phyloP scores from a whole-genome alignment of 78 protist genomes.

The Goniomonas avonlea region DNA sequence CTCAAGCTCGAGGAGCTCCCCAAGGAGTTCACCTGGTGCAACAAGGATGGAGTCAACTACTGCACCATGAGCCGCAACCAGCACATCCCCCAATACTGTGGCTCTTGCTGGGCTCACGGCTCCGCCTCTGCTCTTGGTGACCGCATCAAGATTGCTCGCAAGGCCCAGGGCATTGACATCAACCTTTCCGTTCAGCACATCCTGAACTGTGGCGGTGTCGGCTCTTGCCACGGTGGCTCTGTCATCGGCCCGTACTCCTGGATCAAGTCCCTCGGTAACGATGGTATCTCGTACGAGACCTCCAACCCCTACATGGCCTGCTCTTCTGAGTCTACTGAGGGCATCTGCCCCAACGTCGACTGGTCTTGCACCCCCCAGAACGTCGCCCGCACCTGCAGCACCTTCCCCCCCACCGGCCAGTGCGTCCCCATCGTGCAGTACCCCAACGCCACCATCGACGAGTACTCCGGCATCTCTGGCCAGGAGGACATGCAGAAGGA shows the following conservation, averaged over 20 bases:
- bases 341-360: constrained; percentile 47
- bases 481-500: constrained; percentile 39
- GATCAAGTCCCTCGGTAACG: constrained; percentile 40
- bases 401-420: constrained; percentile 47
- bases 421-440: constrained; percentile 56
- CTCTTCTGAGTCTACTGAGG: constrained; percentile 31
- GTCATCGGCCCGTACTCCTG: constrained; percentile 46
- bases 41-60: constrained; percentile 53
- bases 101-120: constrained; percentile 65
- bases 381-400: constrained; percentile 68
- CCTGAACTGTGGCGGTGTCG: constrained; percentile 62
- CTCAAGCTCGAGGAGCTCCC: constrained; percentile 30
- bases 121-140: constrained; percentile 59
- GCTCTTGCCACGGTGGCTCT: constrained; percentile 69
- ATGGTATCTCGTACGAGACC: constrained; percentile 69
- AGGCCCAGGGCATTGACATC: constrained; percentile 47
- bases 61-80: constrained; percentile 56
- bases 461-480: constrained; percentile 8
- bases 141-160: constrained; percentile 72
- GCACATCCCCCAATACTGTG: constrained; percentile 60
- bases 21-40: constrained; percentile 11
- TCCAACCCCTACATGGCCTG: constrained; percentile 39
- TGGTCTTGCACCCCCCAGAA: constrained; percentile 31
- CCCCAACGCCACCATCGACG: constrained; percentile 48
- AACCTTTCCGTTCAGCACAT: constrained; percentile 66